Conservation (phyloP, 805 yeast genomes). For the Torulaspora maleeae region DNA sequence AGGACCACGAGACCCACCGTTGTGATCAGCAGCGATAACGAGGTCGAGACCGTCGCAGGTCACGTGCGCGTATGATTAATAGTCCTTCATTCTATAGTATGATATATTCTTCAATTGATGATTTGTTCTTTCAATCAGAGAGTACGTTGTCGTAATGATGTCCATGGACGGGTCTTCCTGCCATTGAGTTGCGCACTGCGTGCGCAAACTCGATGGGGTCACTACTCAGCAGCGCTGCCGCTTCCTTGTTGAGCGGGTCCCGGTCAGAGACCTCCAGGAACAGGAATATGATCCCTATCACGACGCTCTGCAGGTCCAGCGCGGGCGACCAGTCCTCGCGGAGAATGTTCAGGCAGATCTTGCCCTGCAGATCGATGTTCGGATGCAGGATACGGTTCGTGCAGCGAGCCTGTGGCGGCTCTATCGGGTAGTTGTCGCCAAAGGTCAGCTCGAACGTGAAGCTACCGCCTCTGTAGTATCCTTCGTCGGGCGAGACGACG, state of each 20-base stretch:
- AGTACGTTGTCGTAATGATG: conserved; percentile 60
- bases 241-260: conserved; percentile 90
- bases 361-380: conserved; percentile 85
- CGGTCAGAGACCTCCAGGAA: conserved; percentile 87
- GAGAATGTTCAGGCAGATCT: conserved; percentile 83
- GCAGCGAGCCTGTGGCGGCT: conserved; percentile 82
- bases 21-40: conserved; percentile 27
- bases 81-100: background rate
- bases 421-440: conserved; percentile 78
- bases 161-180: conserved; percentile 60
- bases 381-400: conserved; percentile 80
- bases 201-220: conserved; percentile 47
- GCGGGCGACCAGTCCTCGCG: conserved; percentile 98
- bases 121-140: conserved; percentile 5
- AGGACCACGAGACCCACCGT: conserved; percentile 16
- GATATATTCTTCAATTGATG: conserved; percentile 4
- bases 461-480: conserved; percentile 27
- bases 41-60: conserved; percentile 27
- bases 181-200: conserved; percentile 61
- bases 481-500: conserved; percentile 28
- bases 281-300: conserved; percentile 79
- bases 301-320: conserved; percentile 69
- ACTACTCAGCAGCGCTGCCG: conserved; percentile 56
- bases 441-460: conserved; percentile 62
- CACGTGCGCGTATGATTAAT: conserved; percentile 23